phyloP scores from a whole-genome alignment of 257 asterid species.

The Cynanchum wilfordii region DNA sequence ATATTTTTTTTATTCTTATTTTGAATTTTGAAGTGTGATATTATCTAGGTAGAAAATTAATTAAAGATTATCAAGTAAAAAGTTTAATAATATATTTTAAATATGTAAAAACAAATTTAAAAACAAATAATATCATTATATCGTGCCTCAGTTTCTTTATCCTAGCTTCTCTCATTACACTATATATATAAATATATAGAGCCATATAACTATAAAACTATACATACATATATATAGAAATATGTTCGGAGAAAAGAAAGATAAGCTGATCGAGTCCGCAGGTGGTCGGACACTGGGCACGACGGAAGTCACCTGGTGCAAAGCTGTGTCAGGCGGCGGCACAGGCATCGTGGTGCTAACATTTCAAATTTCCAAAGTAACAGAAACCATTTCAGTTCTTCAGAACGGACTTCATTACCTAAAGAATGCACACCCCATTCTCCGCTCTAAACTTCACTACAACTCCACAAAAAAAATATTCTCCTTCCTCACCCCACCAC shows the following conservation, averaged over 20 bases:
- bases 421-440: conserved; percentile 45
- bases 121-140: no score
- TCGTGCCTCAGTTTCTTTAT: no score
- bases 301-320: conserved; percentile 69
- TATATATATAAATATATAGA: neutral
- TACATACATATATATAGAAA: neutral
- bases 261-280: neutral
- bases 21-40: no score
- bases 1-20: no score
- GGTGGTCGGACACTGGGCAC: neutral
- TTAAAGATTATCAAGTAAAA: no score
- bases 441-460: conserved; percentile 48
- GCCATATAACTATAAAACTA: no score
- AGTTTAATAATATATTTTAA: no score
- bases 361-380: conserved; percentile 29
- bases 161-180: no score
- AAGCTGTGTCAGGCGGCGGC: conserved; percentile 53
- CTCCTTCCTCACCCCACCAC: conserved; percentile 31
- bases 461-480: conserved; percentile 35
- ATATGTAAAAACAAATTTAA: no score
- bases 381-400: conserved; percentile 3
- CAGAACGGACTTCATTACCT: conserved; percentile 31
- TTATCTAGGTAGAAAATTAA: no score
- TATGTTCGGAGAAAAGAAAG: conserved; percentile 8
- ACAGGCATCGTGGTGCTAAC: conserved; percentile 61